Base-by-base conservation (phyloP, 75 land plant species). In the Chamaecyparis obtusa region DNA sequence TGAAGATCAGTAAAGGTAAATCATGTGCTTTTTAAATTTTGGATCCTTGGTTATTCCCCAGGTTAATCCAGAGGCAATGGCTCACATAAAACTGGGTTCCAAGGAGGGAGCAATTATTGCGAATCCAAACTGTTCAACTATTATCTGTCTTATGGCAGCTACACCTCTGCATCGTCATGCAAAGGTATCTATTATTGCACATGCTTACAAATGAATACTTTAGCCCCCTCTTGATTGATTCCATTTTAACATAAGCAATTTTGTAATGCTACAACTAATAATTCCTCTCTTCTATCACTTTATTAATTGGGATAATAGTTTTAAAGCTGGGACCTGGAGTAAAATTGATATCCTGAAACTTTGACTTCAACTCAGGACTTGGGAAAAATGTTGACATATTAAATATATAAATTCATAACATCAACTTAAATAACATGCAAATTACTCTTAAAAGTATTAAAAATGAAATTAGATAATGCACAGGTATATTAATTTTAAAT, bases 71-170 rank as follows among this genome's bases (percentile, higher is more conserved):
- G 95, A 94, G 36, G 99, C 99, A 11, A 97, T 98, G 96, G 74
- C 89, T 17, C 92, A 92, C 55, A 94, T 98, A 86, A 98, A 91
- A 88, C 80, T 96, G 32, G 91, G 96, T 79, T 88, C 51, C 36
- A 93, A 93, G 87, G 92, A 94, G 57, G 99, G 99, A 13, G 99
- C 95, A 9, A 83, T 98, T 36, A 93, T 98, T 84, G 99, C 99
- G 0, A 98, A 98, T 39, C 99, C 99, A 3, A 98, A 98, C 91
- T 98, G 99, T 87, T 98, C 99, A 17, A 98, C 99, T 54, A 98
- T 98, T 60, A 98, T 98, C 39, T 97, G 99, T 89, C 88, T 98
- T 78, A 95, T 98, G 97, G 99, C 97, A 82, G 95, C 94, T 30
- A 98, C 99, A 1, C 99, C 99, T 14, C 96, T 98, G 17, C 99